Base-by-base conservation (phyloP, 2,329 filamentous ascomycete species). In the Sporothrix variecibatus region DNA sequence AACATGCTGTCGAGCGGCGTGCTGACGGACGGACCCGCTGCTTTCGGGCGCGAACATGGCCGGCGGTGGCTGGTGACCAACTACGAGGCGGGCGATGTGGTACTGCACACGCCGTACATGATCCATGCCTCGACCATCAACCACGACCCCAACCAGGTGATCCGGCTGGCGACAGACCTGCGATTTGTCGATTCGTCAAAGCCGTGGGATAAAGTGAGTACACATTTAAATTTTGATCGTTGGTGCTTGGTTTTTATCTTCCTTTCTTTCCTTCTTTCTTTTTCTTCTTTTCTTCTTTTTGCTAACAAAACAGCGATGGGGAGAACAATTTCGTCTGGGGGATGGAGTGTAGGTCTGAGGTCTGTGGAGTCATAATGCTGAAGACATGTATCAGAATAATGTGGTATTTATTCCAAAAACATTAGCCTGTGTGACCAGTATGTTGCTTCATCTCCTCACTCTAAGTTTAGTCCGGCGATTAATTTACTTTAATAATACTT, bases 111-210 rank as follows among this genome's bases (percentile, higher is more conserved):
- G 6, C 80, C 83, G 0, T 80, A 84, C 58, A 82, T 81, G 79
- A 89, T 89, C 23, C 88, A 89, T 78, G 87, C 88, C 0, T 89
- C 87, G 1, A 88, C 86, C 0, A 82, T 88, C 73, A 90, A 89
- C 71, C 82, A 86, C 65, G 86, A 89, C 60, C 82, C 83, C 0
- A 80, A 85, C 6, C 85, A 86, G 72, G 79, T 85, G 0, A 89
- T 89, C 67, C 83, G 87, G 1, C 82, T 89, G 0, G 88, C 86
- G 0, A 89, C 88, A 2, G 87, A 89, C 77, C 77, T 90, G 70
- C 83, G 88, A 1, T 89, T 89, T 77, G 87, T 88, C 8, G 83
- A 89, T 75, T 60, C 72, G 5, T 69, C 72, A 2, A 67, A 43
- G 26, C 72, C 72, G 8, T 73, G 72, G 72, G 72, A 73, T 20